A percentile compares a stretch with the other conserved stretches of the same genome.
These are phyloP conservation scores for Symbiodinium natans DNA, from an alignment of 73 alveolate species.

Conservation along the genomic window DNA sequence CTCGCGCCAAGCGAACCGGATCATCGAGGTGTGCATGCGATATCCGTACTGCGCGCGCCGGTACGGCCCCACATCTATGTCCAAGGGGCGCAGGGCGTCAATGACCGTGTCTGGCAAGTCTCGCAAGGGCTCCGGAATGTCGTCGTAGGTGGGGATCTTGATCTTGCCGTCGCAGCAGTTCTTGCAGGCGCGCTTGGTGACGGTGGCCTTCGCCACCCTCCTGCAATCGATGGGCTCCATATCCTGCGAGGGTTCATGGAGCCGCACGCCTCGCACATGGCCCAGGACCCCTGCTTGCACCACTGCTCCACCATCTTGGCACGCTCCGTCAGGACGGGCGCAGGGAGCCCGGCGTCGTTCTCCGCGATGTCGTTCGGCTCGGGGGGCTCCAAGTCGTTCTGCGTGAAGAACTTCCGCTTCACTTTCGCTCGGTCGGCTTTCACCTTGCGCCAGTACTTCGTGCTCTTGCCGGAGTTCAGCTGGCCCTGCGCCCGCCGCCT, in stretches of 20 bases:
- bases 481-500: neutral
- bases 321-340: neutral
- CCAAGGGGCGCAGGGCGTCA: neutral
- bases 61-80: neutral
- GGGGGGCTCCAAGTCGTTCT: neutral
- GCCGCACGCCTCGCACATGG: neutral
- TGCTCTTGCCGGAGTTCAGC: neutral
- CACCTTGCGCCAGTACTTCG: neutral
- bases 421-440: neutral
- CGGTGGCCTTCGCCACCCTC: neutral
- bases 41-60: neutral
- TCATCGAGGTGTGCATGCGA: neutral
- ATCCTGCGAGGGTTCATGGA: neutral
- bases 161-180: neutral
- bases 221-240: neutral
- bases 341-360: neutral
- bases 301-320: neutral
- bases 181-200: neutral
- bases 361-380: neutral
- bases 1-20: neutral
- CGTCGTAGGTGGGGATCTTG: neutral
- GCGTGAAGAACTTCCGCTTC: neutral
- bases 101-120: neutral
- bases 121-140: neutral
- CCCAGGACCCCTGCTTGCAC: slow-evolving; percentile 19